Conservation (phyloP, 345 rosid genomes). For the Populus davidiana region DNA sequence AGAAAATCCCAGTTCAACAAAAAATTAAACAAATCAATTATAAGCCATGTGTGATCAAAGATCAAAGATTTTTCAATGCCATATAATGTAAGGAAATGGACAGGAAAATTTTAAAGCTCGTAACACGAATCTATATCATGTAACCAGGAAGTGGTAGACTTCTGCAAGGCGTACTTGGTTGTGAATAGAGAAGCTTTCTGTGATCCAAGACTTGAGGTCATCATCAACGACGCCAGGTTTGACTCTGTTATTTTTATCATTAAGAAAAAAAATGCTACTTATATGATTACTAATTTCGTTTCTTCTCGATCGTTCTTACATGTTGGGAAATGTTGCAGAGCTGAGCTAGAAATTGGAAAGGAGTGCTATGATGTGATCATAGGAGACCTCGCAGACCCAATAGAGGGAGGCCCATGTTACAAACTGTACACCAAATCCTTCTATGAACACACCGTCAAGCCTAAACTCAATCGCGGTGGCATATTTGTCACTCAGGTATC, state of each 20-base stretch:
- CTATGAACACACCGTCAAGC: conserved; percentile 47
- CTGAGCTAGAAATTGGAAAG: conserved; percentile 45
- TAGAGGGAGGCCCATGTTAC: conserved; percentile 70
- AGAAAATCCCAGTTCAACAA: background rate
- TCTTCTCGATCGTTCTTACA: background rate
- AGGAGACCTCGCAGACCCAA: conserved; percentile 70
- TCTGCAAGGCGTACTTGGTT: conserved; percentile 50
- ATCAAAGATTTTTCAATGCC: background rate
- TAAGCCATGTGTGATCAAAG: background rate
- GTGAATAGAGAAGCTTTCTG: conserved; percentile 53
- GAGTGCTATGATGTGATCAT: conserved; percentile 53
- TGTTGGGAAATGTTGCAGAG: conserved; percentile 17
- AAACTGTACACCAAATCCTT: conserved; percentile 63
- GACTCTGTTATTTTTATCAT: background rate
- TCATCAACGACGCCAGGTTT: conserved; percentile 63
- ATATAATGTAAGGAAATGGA: background rate
- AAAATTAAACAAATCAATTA: background rate
- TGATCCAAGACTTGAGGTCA: conserved; percentile 43
- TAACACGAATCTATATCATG: background rate
- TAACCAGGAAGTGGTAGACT: conserved; percentile 60
- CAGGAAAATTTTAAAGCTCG: background rate
- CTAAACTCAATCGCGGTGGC: conserved; percentile 49
- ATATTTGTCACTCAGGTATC: conserved; percentile 60
- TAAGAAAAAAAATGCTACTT: background rate
- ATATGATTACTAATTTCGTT: background rate